phyloP scores from a whole-genome alignment of 176 grass and related monocot genomes.

The Sorghum bicolor region DNA sequence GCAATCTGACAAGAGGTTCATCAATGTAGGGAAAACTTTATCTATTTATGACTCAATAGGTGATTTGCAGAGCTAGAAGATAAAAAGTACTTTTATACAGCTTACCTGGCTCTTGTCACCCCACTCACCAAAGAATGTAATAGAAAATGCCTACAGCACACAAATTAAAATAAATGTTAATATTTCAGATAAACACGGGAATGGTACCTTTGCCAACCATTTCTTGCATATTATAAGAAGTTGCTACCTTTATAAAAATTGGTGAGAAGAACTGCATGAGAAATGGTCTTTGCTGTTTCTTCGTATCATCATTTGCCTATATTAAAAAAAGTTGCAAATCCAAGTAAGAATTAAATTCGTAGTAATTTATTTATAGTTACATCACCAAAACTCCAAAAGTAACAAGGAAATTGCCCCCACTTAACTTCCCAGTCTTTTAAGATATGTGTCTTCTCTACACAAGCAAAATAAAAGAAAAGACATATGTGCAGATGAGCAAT shows the following conservation, averaged over 20 bases:
- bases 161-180: constrained; percentile 20
- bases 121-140: constrained; percentile 99
- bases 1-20: constrained; percentile 62
- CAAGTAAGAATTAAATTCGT: neutral
- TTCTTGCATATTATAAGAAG: constrained; percentile 19
- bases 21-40: constrained; percentile 1
- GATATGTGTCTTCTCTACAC: neutral
- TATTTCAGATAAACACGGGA: neutral
- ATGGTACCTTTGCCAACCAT: neutral
- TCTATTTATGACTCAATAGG: neutral
- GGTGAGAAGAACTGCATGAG: constrained; percentile 89
- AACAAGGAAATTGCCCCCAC: neutral
- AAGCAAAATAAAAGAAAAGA: neutral
- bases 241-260: constrained; percentile 88
- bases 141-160: constrained; percentile 83
- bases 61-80: constrained; percentile 1
- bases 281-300: constrained; percentile 83
- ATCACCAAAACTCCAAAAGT: constrained; percentile 7
- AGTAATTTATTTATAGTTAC: neutral
- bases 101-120: constrained; percentile 99
- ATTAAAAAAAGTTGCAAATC: constrained; percentile 4
- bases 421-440: neutral
- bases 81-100: constrained; percentile 3
- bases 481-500: neutral
- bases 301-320: constrained; percentile 75